These are phyloP conservation scores for Debaryomycetaceae sp. DNA, from an alignment of 1,139 yeast species.

Conservation along the genomic window DNA sequence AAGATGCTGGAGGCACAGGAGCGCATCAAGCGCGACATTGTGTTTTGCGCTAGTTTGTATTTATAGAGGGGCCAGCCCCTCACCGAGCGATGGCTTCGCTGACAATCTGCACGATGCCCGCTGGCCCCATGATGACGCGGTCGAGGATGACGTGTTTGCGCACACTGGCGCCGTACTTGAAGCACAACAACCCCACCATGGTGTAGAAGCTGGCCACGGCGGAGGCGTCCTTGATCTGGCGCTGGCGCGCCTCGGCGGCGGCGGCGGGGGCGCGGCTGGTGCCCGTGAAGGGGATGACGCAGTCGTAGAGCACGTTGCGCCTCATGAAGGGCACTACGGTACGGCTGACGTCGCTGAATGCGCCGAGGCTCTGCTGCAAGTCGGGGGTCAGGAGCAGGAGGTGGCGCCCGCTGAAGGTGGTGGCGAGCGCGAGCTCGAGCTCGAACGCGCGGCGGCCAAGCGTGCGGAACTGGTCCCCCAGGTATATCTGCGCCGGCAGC, in stretches of 20 bases:
- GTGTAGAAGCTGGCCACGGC: slow-evolving; percentile 37
- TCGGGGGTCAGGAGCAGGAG: slow-evolving; percentile 27
- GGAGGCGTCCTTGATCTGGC: slow-evolving; percentile 21
- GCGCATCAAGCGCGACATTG: slow-evolving; percentile 91
- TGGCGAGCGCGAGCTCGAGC: slow-evolving; percentile 17
- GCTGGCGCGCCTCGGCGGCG: slow-evolving; percentile 9
- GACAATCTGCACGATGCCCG: slow-evolving; percentile 19
- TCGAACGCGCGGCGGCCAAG: slow-evolving; percentile 19
- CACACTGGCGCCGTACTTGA: slow-evolving; percentile 24
- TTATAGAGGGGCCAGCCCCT: slow-evolving; percentile 32
- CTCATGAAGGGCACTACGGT: slow-evolving; percentile 32
- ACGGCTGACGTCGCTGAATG: slow-evolving; percentile 17
- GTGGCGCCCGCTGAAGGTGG: slow-evolving; percentile 19
- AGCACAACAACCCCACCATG: slow-evolving; percentile 32
- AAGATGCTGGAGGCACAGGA: slow-evolving; percentile 94
- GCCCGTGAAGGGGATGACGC: slow-evolving; percentile 30
- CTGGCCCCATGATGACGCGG: slow-evolving; percentile 25
- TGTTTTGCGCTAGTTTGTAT: slow-evolving; percentile 93
- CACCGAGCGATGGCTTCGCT: slow-evolving; percentile 12
- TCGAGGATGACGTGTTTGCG: slow-evolving; percentile 24
- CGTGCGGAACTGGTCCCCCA: slow-evolving; percentile 16
- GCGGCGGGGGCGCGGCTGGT: slow-evolving; percentile 14
- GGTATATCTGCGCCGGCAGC: slow-evolving; percentile 8
- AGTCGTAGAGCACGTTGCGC: slow-evolving; percentile 21
- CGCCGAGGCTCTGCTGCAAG: slow-evolving; percentile 16